Evolutionary conservation across 2,329 filamentous ascomycete genomes (phyloP).

Genomic region (Fusarium kyushuense): DNA sequence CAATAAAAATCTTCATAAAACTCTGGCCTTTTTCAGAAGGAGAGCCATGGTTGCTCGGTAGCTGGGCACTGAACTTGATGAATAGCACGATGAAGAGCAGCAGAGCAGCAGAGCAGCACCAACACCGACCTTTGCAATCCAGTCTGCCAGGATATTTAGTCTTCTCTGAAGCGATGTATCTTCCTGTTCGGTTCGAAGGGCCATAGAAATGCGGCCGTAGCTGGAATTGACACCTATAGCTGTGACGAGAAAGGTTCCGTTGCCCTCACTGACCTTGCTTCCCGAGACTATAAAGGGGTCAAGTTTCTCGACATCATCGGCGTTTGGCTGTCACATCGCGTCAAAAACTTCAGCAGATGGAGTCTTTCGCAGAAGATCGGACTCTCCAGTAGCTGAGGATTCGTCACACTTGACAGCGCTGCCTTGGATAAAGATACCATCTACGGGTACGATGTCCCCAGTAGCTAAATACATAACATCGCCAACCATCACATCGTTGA

Average conservation of each 20-base stretch:
- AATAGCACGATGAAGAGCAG: conserved; percentile 81
- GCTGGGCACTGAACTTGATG: conserved; percentile 77
- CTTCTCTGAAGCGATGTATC: conserved; percentile 68
- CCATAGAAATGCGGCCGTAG: conserved; percentile 68
- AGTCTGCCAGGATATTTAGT: conserved; percentile 54
- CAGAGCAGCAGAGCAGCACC: conserved; percentile 77
- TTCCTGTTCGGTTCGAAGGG: conserved; percentile 63
- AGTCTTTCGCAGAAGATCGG: conserved; percentile 77
- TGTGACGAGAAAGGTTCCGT: conserved; percentile 66
- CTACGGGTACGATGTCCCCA: conserved; percentile 77
- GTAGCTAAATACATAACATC: conserved; percentile 77
- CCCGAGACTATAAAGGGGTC: conserved; percentile 75
- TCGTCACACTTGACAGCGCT: conserved; percentile 73
- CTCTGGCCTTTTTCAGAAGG: conserved; percentile 68
- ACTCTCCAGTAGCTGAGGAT: conserved; percentile 79
- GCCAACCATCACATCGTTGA: conserved; percentile 76
- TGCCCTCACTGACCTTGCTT: conserved; percentile 65
- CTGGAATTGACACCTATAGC: conserved; percentile 67
- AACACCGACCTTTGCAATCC: conserved; percentile 62
- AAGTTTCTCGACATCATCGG: conserved; percentile 59
- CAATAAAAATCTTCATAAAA: conserved; percentile 74
- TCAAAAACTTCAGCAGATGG: conserved; percentile 69
- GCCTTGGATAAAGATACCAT: conserved; percentile 74
- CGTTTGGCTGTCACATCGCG: conserved; percentile 60
- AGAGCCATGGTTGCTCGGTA: conserved; percentile 63